Evolutionary conservation across 768 basidiomycete genomes (phyloP).

Genomic region (Tricholoma flavovirens): DNA sequence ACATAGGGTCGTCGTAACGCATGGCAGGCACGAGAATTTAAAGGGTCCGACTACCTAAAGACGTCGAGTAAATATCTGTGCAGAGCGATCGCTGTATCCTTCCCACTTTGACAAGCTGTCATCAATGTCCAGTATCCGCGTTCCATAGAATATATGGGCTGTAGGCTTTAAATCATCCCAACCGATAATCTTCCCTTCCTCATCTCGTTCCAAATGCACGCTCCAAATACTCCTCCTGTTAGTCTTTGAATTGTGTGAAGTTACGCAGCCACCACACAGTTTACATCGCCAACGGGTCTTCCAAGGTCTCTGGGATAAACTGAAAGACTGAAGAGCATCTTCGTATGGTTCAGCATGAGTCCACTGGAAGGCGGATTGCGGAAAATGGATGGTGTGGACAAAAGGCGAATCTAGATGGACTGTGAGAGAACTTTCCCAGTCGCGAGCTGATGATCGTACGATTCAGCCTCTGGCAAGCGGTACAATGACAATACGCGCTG

Average conservation of each 20-base stretch:
- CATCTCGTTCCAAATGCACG: conserved; percentile 47
- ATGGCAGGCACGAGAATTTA: neutral
- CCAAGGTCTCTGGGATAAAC: conserved; percentile 44
- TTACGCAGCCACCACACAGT: conserved; percentile 49
- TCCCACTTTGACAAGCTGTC: conserved; percentile 61
- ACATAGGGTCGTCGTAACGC: neutral
- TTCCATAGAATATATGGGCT: conserved; percentile 62
- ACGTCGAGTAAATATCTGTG: conserved; percentile 21
- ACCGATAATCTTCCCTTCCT: conserved; percentile 40
- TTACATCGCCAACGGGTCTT: conserved; percentile 63
- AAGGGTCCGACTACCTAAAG: neutral
- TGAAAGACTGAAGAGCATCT: conserved; percentile 39
- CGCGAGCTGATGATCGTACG: conserved; percentile 27
- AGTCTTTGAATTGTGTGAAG: conserved; percentile 45
- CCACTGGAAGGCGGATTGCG: conserved; percentile 48
- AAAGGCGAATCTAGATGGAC: conserved; percentile 47
- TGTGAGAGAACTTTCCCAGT: neutral
- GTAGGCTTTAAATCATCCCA: conserved; percentile 58
- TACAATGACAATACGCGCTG: conserved; percentile 67
- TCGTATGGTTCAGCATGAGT: conserved; percentile 32
- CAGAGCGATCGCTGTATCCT: conserved; percentile 52
- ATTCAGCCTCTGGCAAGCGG: conserved; percentile 56
- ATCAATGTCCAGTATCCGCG: conserved; percentile 49
- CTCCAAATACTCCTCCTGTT: conserved; percentile 56
- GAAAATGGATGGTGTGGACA: conserved; percentile 56